Evolutionary conservation across 148 eudicot species (phyloP).

Genomic region (Agrostemma githago): DNA sequence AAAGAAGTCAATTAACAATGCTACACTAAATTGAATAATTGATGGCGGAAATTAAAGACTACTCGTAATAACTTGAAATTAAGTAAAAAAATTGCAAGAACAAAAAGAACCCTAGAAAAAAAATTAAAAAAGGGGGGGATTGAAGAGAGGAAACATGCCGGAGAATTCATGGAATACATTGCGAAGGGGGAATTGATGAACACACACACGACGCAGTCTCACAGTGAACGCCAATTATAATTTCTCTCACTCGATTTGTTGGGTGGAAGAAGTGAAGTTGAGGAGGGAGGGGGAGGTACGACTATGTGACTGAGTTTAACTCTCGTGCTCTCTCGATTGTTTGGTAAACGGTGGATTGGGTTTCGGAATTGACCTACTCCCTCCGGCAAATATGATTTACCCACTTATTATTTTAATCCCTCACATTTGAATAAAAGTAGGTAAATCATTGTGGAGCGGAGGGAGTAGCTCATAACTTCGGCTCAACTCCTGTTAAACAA

Average conservation of each 20-base stretch:
- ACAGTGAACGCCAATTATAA: neutral
- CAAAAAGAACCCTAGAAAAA: slow-evolving; percentile 16
- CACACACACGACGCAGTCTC: neutral
- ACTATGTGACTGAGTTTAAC: too few relatives aligned
- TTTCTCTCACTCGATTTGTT: neutral
- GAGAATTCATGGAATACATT: slow-evolving; percentile 15
- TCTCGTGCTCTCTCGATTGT: neutral
- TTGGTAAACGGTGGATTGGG: too few relatives aligned
- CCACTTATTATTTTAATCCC: too few relatives aligned
- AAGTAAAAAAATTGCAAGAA: neutral
- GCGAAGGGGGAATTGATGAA: neutral
- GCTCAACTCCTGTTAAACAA: too few relatives aligned
- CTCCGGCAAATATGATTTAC: too few relatives aligned
- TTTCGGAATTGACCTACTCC: too few relatives aligned
- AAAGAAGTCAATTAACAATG: neutral
- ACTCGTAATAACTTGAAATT: neutral
- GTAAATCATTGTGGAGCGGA: too few relatives aligned
- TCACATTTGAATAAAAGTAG: too few relatives aligned
- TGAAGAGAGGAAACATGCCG: slow-evolving; percentile 7
- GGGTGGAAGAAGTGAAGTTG: neutral
- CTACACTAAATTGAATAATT: neutral
- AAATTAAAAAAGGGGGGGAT: neutral
- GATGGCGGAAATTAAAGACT: neutral
- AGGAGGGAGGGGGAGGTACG: too few relatives aligned
- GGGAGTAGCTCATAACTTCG: too few relatives aligned